A percentile compares a stretch with the other conserved stretches of the same genome.
Conservation (phyloP, 1,284 basidiomycete species). For the Pseudozyma tsukubaensis region DNA sequence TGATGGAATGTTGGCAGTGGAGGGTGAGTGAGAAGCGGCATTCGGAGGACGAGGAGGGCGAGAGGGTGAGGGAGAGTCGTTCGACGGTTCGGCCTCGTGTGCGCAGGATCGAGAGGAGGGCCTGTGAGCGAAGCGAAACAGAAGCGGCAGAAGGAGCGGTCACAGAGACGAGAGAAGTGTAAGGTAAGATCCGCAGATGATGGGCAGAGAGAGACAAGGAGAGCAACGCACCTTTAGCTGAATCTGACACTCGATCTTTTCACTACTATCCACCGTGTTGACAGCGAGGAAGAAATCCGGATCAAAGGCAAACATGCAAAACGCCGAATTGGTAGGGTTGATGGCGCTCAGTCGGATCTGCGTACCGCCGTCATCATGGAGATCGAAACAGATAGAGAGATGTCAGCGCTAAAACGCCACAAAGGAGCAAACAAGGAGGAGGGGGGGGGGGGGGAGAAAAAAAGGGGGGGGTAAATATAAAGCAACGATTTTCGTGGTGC, state of each 20-base stretch:
- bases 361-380: too few species aligned
- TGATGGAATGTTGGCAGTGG: constrained; percentile 49
- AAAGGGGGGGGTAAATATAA: too few species aligned
- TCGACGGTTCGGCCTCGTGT: constrained; percentile 45
- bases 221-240: constrained; percentile 38
- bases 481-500: too few species aligned
- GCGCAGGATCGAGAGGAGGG: constrained; percentile 52
- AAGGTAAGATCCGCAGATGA: background rate
- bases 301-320: constrained; percentile 56
- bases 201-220: background rate
- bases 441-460: background rate
- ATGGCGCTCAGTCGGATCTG: constrained; percentile 58
- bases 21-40: constrained; percentile 44
- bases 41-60: constrained; percentile 6
- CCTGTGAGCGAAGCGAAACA: constrained; percentile 9
- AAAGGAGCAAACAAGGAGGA: background rate
- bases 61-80: constrained; percentile 37
- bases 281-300: constrained; percentile 54
- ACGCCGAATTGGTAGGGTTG: constrained; percentile 61
- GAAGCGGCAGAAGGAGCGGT: background rate
- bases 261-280: background rate
- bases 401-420: too few species aligned
- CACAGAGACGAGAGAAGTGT: background rate
- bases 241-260: constrained; percentile 53
- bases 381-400: too few species aligned